A percentile compares a stretch with the other conserved stretches of the same genome.
phyloP scores from a whole-genome alignment of 495 filamentous ascomycete species.

The Xylaria grammica region DNA sequence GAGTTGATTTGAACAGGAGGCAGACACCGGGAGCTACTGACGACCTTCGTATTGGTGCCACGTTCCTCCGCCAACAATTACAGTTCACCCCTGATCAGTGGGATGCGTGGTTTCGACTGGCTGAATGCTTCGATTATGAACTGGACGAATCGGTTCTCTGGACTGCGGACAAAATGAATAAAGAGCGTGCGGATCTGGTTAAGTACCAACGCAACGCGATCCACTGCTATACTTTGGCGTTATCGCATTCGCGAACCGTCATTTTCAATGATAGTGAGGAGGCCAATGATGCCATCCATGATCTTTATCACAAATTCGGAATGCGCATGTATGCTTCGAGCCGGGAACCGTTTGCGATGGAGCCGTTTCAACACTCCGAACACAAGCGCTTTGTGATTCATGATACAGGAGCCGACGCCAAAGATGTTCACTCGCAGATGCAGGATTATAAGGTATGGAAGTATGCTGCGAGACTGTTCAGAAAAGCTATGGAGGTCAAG shows the following conservation, averaged over 20 bases:
- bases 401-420: constrained; percentile 66
- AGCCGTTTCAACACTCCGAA: constrained; percentile 75
- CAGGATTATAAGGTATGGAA: constrained; percentile 80
- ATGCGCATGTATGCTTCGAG: constrained; percentile 88
- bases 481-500: constrained; percentile 71
- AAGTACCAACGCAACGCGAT: constrained; percentile 81
- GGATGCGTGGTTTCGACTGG: constrained; percentile 96
- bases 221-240: constrained; percentile 90
- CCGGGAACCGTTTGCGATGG: constrained; percentile 91
- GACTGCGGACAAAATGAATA: constrained; percentile 96
- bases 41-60: constrained; percentile 82
- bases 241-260: constrained; percentile 71
- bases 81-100: constrained; percentile 84
- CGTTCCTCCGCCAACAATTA: constrained; percentile 82
- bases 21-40: constrained; percentile 77
- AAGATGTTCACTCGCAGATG: constrained; percentile 74
- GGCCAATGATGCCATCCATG: constrained; percentile 69
- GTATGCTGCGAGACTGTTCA: constrained; percentile 81
- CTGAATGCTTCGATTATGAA: constrained; percentile 88
- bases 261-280: constrained; percentile 65
- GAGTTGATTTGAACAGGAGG: constrained; percentile 71
- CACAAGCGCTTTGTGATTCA: constrained; percentile 79
- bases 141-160: constrained; percentile 91
- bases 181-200: constrained; percentile 74
- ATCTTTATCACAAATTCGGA: constrained; percentile 89